Conservation (phyloP, 768 basidiomycete species). For the Podaxis mareebaensis region DNA sequence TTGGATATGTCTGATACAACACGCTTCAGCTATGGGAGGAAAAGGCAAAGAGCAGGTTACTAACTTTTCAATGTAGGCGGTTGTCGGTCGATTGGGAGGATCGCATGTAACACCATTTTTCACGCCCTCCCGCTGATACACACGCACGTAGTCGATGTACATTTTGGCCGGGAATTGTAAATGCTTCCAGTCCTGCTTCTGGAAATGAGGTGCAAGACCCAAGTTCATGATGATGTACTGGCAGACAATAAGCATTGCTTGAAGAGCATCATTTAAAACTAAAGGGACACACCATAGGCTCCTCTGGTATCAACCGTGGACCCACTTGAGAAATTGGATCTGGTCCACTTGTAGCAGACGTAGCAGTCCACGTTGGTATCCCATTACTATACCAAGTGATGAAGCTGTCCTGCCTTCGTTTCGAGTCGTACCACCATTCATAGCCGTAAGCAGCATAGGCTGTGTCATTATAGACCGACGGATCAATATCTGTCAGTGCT, state of each 20-base stretch:
- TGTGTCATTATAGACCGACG: constrained; percentile 50
- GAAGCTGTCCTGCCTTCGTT: constrained; percentile 60
- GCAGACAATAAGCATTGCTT: constrained; percentile 13
- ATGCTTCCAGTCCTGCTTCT: constrained; percentile 67
- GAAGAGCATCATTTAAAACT: neutral
- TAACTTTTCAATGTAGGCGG: constrained; percentile 73
- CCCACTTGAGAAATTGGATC: constrained; percentile 59
- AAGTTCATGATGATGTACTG: constrained; percentile 86
- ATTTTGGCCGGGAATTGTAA: constrained; percentile 78
- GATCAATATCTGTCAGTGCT: constrained; percentile 55
- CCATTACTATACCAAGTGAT: constrained; percentile 81
- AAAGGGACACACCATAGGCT: constrained; percentile 78
- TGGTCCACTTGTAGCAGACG: constrained; percentile 60
- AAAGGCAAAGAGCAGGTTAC: constrained; percentile 18
- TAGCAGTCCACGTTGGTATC: constrained; percentile 67
- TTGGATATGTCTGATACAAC: constrained; percentile 36
- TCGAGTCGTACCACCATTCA: constrained; percentile 78
- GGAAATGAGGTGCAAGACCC: constrained; percentile 79
- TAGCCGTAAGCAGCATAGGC: constrained; percentile 65
- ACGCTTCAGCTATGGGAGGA: neutral
- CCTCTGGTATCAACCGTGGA: constrained; percentile 76
- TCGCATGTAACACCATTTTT: constrained; percentile 75
- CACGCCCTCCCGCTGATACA: constrained; percentile 80
- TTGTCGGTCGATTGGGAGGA: constrained; percentile 76
- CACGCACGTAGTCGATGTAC: constrained; percentile 87